phyloP scores from a whole-genome alignment of 345 rosid species.

The Acer saccharum region DNA sequence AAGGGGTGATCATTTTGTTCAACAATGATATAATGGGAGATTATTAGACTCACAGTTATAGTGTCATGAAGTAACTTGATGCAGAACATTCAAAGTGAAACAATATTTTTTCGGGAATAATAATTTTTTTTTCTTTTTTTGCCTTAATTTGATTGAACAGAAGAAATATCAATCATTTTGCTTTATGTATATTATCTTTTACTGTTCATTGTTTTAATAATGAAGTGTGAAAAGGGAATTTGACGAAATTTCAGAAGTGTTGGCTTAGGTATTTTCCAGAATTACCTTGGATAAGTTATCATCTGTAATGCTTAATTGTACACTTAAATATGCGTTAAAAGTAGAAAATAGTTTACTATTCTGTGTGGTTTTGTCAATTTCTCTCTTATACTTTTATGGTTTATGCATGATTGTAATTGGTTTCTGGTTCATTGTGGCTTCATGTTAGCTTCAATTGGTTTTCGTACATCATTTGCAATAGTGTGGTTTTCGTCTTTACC shows the following conservation, averaged over 20 bases:
- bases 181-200: background rate
- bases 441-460: background rate
- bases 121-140: no score
- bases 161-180: background rate
- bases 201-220: background rate
- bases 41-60: background rate
- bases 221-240: constrained; percentile 7
- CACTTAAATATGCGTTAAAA: background rate
- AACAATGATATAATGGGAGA: background rate
- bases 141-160: constrained; percentile 11
- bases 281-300: background rate
- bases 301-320: background rate
- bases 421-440: background rate
- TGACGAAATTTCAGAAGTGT: background rate
- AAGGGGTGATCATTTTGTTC: background rate
- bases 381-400: background rate
- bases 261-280: constrained; percentile 1
- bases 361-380: background rate
- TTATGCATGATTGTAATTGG: background rate
- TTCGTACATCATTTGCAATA: background rate
- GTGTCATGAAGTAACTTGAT: constrained; percentile 6
- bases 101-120: background rate
- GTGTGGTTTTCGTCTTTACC: background rate
- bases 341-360: background rate
- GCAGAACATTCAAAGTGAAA: constrained; percentile 10